Conservation (phyloP, 2,329 filamentous ascomycete genomes). For the Lecanicillium sp. region DNA sequence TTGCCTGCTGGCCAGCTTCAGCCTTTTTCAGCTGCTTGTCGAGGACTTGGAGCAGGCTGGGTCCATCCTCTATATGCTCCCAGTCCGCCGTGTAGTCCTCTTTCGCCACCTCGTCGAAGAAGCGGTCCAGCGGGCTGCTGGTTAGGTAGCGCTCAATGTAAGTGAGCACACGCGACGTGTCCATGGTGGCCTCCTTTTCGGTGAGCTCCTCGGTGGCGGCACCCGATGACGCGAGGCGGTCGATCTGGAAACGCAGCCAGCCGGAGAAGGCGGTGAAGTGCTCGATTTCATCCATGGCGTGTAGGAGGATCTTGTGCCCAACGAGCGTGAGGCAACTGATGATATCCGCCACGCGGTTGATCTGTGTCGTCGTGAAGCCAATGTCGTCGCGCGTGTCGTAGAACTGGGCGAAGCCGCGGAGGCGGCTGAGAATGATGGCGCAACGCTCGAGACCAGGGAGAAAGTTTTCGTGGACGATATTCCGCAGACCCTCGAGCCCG, state of each 20-base stretch:
- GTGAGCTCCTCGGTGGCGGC: slow-evolving; percentile 62
- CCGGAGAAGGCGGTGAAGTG: slow-evolving; percentile 73
- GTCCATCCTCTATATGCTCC: slow-evolving; percentile 37
- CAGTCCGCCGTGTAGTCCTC: slow-evolving; percentile 47
- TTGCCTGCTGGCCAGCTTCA: slow-evolving; percentile 39
- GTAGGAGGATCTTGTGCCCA: slow-evolving; percentile 64
- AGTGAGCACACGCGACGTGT: slow-evolving; percentile 63
- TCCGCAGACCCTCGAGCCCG: slow-evolving; percentile 71
- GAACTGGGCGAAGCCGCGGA: slow-evolving; percentile 78
- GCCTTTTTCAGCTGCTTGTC: slow-evolving; percentile 43
- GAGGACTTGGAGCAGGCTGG: slow-evolving; percentile 42
- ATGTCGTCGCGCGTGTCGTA: slow-evolving; percentile 61
- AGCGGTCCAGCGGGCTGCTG: slow-evolving; percentile 58
- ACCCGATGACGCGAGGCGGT: slow-evolving; percentile 61
- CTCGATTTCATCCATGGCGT: slow-evolving; percentile 68
- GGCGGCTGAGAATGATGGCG: slow-evolving; percentile 70
- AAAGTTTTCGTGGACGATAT: slow-evolving; percentile 78
- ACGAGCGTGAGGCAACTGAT: slow-evolving; percentile 70
- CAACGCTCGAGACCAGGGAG: slow-evolving; percentile 82
- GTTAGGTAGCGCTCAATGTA: slow-evolving; percentile 71
- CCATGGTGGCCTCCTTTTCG: slow-evolving; percentile 71
- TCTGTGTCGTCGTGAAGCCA: slow-evolving; percentile 58
- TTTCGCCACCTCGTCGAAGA: slow-evolving; percentile 45
- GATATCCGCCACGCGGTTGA: slow-evolving; percentile 62
- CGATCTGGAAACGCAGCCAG: slow-evolving; percentile 81